Base-by-base conservation (phyloP, 768 basidiomycete species). In the Holtermannia corniformis region DNA sequence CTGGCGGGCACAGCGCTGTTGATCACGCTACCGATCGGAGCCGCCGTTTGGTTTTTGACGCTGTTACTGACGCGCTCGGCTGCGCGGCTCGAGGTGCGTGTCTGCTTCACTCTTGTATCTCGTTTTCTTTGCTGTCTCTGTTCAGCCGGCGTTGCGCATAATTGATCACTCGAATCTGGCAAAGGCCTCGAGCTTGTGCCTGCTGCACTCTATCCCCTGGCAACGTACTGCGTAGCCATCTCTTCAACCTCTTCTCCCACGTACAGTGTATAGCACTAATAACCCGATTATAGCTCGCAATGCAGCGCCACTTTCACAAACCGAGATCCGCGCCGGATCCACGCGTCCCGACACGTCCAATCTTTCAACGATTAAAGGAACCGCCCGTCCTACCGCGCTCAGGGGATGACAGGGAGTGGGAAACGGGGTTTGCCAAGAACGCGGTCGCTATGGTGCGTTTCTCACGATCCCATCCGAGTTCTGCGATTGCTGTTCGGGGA, bases 21-120 rank as follows among this genome's bases (percentile, higher is more conserved):
- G 20, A 68, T 72, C 52, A 68, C 67, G 4, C 50, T 72, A 11
- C 70, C 70, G 5, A 59, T 72, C 23, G 70, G 70, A 22, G 66
- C 66, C 10, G 53, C 61, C 2, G 63, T 72, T 0, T 72, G 70
- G 70, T 69, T 68, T 64, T 50, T 70, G 51, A 68, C 66, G 2
- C 50, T 72, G 49, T 59, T 72, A 48, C 58, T 72, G 21, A 57
- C 70, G 11, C 61, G 70, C 20, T 68, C 70, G n/a, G 64, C 64
- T 4, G 68, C 66, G 19, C 57, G 66, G 11, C 46, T 69, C 4
- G 70, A 72, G 59, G 70, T 72, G 42, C 43, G 65, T 48, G 41
- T 11, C 7, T n/a, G n/a, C n/a, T n/a, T n/a, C n/a, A 2, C 12
- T 27, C 13, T n/a, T 24, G 11, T 32, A 2, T 23, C 25, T 5